Evolutionary conservation across 768 basidiomycete genomes (phyloP).

Genomic region (Galerina marginata): DNA sequence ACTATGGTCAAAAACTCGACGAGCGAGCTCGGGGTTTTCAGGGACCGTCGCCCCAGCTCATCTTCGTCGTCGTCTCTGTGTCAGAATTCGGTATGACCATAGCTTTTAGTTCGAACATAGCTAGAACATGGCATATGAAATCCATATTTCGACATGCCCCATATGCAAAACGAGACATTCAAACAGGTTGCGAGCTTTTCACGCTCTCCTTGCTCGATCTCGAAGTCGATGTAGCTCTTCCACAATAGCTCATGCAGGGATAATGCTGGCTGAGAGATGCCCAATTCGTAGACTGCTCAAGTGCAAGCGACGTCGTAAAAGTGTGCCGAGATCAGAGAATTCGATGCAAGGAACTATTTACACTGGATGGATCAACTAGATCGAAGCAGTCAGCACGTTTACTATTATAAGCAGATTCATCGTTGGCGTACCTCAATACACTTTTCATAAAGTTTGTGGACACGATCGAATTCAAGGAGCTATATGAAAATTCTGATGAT

Average conservation of each 20-base stretch:
- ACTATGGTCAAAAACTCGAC: conserved; percentile 83
- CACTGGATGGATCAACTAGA: conserved; percentile 88
- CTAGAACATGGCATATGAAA: conserved; percentile 95
- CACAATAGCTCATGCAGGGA: conserved; percentile 95
- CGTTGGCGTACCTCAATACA: conserved; percentile 77
- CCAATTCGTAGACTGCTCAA: conserved; percentile 93
- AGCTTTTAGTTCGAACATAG: conserved; percentile 82
- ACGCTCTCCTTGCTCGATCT: conserved; percentile 94
- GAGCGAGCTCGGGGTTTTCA: conserved; percentile 72
- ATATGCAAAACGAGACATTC: conserved; percentile 86
- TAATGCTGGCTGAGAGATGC: conserved; percentile 78
- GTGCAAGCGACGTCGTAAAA: conserved; percentile 87
- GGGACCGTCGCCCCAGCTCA: conserved; percentile 69
- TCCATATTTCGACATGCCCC: conserved; percentile 98
- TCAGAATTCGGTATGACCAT: conserved; percentile 43
- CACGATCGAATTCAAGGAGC: conserved; percentile 95
- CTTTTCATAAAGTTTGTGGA: conserved; percentile 90
- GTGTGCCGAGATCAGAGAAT: conserved; percentile 89
- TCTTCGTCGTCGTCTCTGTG: conserved; percentile 78
- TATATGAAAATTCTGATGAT: conserved; percentile 28
- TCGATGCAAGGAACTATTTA: conserved; percentile 88
- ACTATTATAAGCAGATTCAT: conserved; percentile 68
- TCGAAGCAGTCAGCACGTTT: conserved; percentile 61
- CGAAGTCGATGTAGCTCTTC: conserved; percentile 98
- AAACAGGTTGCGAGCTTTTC: conserved; percentile 79